phyloP scores from a whole-genome alignment of 257 asterid species.

The Cinchona pubescens region DNA sequence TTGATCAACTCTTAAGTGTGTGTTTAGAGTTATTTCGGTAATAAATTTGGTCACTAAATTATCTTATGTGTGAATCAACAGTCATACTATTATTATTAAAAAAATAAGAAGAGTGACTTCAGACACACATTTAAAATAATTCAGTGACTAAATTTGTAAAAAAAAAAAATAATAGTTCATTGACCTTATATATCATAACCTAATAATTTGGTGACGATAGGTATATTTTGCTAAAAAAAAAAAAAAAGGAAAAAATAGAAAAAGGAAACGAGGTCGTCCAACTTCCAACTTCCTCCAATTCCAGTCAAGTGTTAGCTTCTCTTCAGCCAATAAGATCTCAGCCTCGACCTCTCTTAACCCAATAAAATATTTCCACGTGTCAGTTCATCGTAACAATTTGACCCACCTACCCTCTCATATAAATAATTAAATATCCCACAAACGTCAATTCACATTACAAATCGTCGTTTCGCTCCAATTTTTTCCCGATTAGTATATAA shows the following conservation, averaged over 20 bases:
- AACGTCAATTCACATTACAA: conserved; percentile 10
- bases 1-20: too few species aligned
- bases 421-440: background rate
- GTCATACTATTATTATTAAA: too few species aligned
- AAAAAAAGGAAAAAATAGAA: background rate
- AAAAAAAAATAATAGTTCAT: too few species aligned
- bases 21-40: too few species aligned
- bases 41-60: too few species aligned
- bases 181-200: too few species aligned
- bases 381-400: conserved; percentile 24
- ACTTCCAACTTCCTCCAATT: background rate
- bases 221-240: too few species aligned
- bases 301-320: conserved; percentile 31
- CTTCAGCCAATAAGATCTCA: conserved; percentile 50
- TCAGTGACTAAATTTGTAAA: too few species aligned
- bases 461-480: conserved; percentile 12
- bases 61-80: too few species aligned
- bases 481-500: background rate
- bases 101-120: too few species aligned
- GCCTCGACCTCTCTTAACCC: conserved; percentile 25
- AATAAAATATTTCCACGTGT: conserved; percentile 47
- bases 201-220: too few species aligned
- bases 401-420: conserved; percentile 12
- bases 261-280: background rate
- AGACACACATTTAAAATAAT: too few species aligned